These are phyloP conservation scores for Isoetes engelmannii DNA, from an alignment of 83 land plant genomes.

Conservation along the genomic window DNA sequence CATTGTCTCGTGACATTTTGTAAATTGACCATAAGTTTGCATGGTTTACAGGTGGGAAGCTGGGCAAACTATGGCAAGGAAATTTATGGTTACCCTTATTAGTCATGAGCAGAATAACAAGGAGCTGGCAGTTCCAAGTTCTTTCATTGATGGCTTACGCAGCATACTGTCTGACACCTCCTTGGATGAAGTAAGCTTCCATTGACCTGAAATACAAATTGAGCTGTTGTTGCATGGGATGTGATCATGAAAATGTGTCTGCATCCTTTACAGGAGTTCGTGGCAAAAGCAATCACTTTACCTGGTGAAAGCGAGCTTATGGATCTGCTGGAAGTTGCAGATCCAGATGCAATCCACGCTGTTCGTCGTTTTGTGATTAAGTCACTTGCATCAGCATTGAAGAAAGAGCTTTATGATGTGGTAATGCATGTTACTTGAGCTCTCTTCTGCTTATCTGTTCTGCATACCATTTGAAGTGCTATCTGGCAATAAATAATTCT, in stretches of 20 bases:
- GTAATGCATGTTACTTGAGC: slow-evolving; percentile 23
- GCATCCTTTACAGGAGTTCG: slow-evolving; percentile 63
- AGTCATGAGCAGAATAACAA: slow-evolving; percentile 53
- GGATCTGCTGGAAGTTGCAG: slow-evolving; percentile 91
- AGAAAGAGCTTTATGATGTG: slow-evolving; percentile 42
- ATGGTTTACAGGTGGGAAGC: slow-evolving; percentile 75
- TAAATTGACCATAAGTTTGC: neutral
- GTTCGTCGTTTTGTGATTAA: slow-evolving; percentile 69
- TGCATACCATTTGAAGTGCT: neutral
- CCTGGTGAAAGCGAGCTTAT: slow-evolving; percentile 89
- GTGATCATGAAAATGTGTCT: no score
- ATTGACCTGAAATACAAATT: neutral
- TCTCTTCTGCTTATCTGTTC: neutral
- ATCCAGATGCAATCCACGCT: slow-evolving; percentile 95
- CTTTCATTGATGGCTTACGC: slow-evolving; percentile 62
- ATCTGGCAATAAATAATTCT: neutral
- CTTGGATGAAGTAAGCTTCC: slow-evolving; percentile 59
- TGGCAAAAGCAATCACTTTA: slow-evolving; percentile 76
- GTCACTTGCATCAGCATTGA: slow-evolving; percentile 56
- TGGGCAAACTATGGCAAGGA: slow-evolving; percentile 79
- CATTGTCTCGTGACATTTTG: neutral
- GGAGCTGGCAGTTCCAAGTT: slow-evolving; percentile 45
- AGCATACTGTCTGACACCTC: slow-evolving; percentile 55
- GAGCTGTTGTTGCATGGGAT: slow-evolving; percentile 6
- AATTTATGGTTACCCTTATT: slow-evolving; percentile 69